These are phyloP conservation scores for Mycena venus DNA, from an alignment of 768 basidiomycete species.

Conservation along the genomic window DNA sequence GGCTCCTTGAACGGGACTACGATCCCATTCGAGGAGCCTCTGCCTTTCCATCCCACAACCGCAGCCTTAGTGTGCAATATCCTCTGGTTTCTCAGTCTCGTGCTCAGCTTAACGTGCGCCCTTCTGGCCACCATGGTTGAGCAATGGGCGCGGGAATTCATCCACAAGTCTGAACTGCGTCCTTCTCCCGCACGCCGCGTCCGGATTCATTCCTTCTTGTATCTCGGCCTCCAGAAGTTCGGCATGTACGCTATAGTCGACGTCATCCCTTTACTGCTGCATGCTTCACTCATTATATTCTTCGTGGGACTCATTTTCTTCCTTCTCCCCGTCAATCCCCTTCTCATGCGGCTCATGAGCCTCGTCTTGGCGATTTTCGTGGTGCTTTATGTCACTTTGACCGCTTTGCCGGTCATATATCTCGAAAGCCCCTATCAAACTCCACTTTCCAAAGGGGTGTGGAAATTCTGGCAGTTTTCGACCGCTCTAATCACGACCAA, in stretches of 20 bases:
- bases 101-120: slow-evolving; percentile 10
- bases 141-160: slow-evolving; percentile 16
- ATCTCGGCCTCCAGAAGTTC: slow-evolving; percentile 5
- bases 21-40: neutral
- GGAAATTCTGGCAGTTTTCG: neutral
- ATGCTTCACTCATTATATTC: slow-evolving; percentile 17
- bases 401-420: neutral
- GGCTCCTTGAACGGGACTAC: neutral
- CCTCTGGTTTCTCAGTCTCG: slow-evolving; percentile 10
- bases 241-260: slow-evolving; percentile 15
- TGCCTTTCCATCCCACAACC: neutral
- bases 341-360: neutral
- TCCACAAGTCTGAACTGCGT: neutral
- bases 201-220: neutral
- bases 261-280: slow-evolving; percentile 4
- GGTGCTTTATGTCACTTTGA: neutral
- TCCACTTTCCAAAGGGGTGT: slow-evolving; percentile 1
- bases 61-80: neutral
- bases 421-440: slow-evolving; percentile 2
- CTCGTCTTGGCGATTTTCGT: neutral
- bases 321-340: neutral
- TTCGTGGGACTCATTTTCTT: slow-evolving; percentile 4
- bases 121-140: slow-evolving; percentile 10
- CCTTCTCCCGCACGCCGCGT: neutral
- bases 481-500: neutral